Evolutionary conservation across 148 eudicot species (phyloP).

Genomic region (Rhododendron henanense): DNA sequence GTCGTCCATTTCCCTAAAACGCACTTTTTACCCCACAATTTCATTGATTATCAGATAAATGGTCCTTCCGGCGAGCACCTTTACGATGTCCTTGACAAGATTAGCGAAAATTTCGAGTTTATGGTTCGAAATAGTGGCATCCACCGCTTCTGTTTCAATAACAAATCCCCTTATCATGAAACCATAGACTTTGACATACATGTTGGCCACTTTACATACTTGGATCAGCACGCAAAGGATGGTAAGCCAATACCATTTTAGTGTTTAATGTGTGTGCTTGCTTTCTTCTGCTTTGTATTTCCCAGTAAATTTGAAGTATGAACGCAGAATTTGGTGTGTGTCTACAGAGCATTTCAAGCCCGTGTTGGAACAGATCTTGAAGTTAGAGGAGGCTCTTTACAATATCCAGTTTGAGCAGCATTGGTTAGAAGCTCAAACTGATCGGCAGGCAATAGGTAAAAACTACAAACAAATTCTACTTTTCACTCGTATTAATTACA

Average conservation of each 20-base stretch:
- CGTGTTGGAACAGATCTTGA: constrained; percentile 69
- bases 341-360: constrained; percentile 90
- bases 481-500: neutral
- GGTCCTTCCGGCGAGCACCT: constrained; percentile 77
- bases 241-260: constrained; percentile 34
- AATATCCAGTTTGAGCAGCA: constrained; percentile 96
- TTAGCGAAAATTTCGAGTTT: constrained; percentile 75
- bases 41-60: constrained; percentile 46
- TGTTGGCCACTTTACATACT: constrained; percentile 62
- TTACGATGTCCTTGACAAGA: constrained; percentile 41
- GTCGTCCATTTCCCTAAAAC: neutral
- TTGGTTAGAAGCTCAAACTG: constrained; percentile 90
- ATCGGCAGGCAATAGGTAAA: constrained; percentile 88
- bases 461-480: neutral
- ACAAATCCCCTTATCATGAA: constrained; percentile 89
- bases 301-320: neutral
- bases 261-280: neutral
- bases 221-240: constrained; percentile 92
- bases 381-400: constrained; percentile 81
- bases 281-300: neutral
- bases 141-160: constrained; percentile 76
- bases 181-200: constrained; percentile 90
- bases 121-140: constrained; percentile 67
- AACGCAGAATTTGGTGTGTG: neutral
- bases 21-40: neutral